Conservation (phyloP, 805 yeast genomes). For the Lachancea thermotolerans region DNA sequence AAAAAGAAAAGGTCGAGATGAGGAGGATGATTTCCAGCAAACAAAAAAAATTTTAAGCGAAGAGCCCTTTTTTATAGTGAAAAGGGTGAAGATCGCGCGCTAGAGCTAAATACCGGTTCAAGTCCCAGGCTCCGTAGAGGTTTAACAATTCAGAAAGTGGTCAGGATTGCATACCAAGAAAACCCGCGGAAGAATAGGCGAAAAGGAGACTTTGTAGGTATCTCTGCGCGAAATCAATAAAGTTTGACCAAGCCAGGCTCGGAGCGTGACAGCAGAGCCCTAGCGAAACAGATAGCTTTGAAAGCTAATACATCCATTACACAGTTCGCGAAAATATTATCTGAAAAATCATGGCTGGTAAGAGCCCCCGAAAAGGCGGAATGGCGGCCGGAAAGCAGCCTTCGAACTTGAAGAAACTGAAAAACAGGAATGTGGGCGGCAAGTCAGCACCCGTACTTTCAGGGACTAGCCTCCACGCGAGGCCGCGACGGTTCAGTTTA, state of each 20-base stretch:
- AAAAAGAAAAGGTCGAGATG: conserved; percentile 6
- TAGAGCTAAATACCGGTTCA: neutral
- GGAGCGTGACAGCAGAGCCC: too few species aligned
- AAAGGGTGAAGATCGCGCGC: neutral
- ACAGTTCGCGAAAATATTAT: too few species aligned
- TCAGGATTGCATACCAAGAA: neutral
- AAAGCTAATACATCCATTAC: too few species aligned
- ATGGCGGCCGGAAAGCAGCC: conserved; percentile 13
- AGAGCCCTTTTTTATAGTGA: conserved; percentile 8
- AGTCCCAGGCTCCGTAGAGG: neutral
- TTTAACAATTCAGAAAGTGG: neutral
- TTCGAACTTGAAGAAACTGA: conserved; percentile 7
- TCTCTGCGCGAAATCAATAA: neutral
- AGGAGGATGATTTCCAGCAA: conserved; percentile 6
- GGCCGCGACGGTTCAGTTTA: conserved; percentile 39
- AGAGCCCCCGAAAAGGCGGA: conserved; percentile 20
- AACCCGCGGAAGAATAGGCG: neutral
- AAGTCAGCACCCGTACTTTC: conserved; percentile 8
- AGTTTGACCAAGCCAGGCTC: too few species aligned
- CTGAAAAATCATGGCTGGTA: conserved; percentile 13
- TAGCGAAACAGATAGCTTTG: too few species aligned
- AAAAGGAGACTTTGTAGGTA: neutral
- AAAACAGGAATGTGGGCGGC: conserved; percentile 8
- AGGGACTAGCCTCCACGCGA: conserved; percentile 6
- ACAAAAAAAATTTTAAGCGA: conserved; percentile 7